These are phyloP conservation scores for Tilletia setariae DNA, from an alignment of 1,284 basidiomycete species.

Conservation along the genomic window DNA sequence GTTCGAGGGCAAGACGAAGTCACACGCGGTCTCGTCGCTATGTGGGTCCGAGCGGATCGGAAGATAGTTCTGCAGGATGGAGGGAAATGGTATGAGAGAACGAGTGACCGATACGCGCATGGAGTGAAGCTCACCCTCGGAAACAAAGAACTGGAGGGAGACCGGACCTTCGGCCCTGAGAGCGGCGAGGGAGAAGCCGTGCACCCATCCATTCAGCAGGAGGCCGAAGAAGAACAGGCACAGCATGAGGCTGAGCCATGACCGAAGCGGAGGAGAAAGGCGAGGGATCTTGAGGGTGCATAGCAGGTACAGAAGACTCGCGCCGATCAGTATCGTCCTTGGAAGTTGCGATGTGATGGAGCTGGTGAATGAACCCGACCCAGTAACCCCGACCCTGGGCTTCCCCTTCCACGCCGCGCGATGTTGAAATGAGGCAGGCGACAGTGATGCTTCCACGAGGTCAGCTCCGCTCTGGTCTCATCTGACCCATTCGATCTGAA, in stretches of 20 bases:
- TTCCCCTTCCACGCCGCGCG: constrained; percentile 86
- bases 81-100: neutral
- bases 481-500: too few species aligned
- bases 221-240: constrained; percentile 29
- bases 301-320: constrained; percentile 21
- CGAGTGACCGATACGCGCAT: too few species aligned
- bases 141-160: constrained; percentile 33
- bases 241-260: constrained; percentile 23
- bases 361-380: neutral
- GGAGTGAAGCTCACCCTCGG: constrained; percentile 23
- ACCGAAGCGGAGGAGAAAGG: neutral
- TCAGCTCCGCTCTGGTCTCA: too few species aligned
- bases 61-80: constrained; percentile 58
- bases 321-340: constrained; percentile 22
- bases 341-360: constrained; percentile 17
- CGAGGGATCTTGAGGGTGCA: constrained; percentile 24
- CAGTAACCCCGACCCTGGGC: too few species aligned
- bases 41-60: constrained; percentile 55
- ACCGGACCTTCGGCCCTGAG: constrained; percentile 21
- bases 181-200: constrained; percentile 22
- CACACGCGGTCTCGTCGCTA: constrained; percentile 55
- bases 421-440: too few species aligned
- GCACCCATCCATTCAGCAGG: constrained; percentile 25
- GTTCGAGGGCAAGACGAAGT: constrained; percentile 52
- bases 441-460: too few species aligned